A percentile compares a stretch with the other conserved stretches of the same genome.
These are phyloP conservation scores for Sporodiniella umbellata DNA, from an alignment of 371 early-diverging fungal genomes.

Conservation along the genomic window DNA sequence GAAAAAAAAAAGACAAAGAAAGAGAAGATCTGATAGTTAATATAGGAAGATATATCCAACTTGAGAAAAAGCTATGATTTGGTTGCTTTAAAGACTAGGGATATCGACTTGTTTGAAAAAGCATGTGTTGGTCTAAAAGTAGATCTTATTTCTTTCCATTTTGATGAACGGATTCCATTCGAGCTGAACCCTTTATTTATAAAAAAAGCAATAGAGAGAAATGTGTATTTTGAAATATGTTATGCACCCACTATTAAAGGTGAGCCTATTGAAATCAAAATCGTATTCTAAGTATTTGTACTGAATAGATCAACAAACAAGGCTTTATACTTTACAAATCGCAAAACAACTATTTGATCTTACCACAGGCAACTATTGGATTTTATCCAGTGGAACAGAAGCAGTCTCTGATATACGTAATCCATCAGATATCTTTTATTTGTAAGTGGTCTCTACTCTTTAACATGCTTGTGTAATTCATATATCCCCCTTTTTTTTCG, in stretches of 20 bases:
- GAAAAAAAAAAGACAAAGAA: too few species aligned
- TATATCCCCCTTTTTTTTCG: not conserved
- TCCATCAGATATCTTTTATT: constrained; percentile 28
- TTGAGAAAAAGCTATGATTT: constrained; percentile 54
- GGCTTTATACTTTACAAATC: constrained; percentile 23
- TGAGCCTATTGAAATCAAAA: constrained; percentile 8
- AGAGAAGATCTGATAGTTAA: not conserved
- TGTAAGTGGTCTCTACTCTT: constrained; percentile 24
- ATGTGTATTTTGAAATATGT: constrained; percentile 80
- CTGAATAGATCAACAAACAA: constrained; percentile 26
- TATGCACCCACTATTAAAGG: constrained; percentile 76
- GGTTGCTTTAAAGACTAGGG: constrained; percentile 74
- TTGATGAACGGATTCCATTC: constrained; percentile 68
- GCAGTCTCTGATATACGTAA: constrained; percentile 27
- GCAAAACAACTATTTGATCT: constrained; percentile 23
- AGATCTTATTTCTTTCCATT: constrained; percentile 86
- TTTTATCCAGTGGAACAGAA: constrained; percentile 33
- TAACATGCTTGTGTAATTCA: not conserved
- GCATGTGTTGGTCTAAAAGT: constrained; percentile 70
- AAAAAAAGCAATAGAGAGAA: constrained; percentile 51
- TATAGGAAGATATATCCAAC: constrained; percentile 12
- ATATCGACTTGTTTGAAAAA: constrained; percentile 64
- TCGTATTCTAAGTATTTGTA: not conserved
- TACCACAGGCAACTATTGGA: constrained; percentile 18
- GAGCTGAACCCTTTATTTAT: constrained; percentile 60